phyloP scores from a whole-genome alignment of 2,329 filamentous ascomycete species.

The Beauveria sp. region DNA sequence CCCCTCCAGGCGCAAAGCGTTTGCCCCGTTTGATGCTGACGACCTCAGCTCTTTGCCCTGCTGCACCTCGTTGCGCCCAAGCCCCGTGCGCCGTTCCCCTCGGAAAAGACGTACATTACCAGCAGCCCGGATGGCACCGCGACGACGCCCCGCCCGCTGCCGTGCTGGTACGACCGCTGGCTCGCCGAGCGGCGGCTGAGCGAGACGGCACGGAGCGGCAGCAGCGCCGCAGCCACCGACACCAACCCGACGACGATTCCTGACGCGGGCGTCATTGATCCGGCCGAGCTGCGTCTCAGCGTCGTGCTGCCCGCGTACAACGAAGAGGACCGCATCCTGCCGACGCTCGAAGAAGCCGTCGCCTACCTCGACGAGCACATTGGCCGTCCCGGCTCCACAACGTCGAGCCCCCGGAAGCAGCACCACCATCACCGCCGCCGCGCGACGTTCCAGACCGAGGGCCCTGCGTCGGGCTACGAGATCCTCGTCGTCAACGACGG shows the following conservation, averaged over 20 bases:
- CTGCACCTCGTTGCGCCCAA: constrained; percentile 72
- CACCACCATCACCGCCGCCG: constrained; percentile 22
- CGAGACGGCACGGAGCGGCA: constrained; percentile 29
- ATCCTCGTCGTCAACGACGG: constrained; percentile 90
- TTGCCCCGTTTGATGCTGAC: background rate
- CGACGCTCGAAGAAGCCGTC: constrained; percentile 86
- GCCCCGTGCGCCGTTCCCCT: constrained; percentile 63
- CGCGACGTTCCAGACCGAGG: constrained; percentile 14
- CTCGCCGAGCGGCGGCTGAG: constrained; percentile 50
- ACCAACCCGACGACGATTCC: constrained; percentile 23
- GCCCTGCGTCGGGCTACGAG: constrained; percentile 64
- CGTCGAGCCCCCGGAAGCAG: constrained; percentile 21
- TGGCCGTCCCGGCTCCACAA: constrained; percentile 36
- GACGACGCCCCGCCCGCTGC: constrained; percentile 44
- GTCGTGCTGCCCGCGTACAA: constrained; percentile 95
- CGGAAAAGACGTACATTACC: constrained; percentile 81
- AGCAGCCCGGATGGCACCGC: constrained; percentile 50
- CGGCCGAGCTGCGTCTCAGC: constrained; percentile 76
- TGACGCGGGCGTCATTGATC: constrained; percentile 56
- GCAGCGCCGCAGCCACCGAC: background rate
- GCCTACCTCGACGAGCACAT: constrained; percentile 75
- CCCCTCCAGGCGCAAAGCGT: background rate
- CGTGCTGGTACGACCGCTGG: constrained; percentile 83
- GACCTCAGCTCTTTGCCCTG: constrained; percentile 47
- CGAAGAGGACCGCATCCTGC: constrained; percentile 73